Percentiles rank a stretch among this genome's conserved stretches.
phyloP scores from a whole-genome alignment of 371 early-diverging fungal genomes.

The Syncephalastrum racemosum region DNA sequence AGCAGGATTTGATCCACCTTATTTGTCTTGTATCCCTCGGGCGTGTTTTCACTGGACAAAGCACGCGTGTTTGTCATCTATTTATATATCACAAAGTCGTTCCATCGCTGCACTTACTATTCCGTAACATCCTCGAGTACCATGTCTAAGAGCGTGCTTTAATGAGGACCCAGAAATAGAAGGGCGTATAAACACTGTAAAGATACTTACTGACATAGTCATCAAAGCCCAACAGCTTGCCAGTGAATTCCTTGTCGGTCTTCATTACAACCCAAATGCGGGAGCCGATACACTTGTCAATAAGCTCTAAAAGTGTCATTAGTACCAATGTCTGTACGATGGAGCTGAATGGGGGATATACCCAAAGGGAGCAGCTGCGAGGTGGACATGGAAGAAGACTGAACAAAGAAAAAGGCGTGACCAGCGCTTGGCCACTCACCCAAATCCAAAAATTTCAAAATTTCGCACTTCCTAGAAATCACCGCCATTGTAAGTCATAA shows the following conservation, averaged over 20 bases:
- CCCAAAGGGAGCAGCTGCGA: conserved; percentile 53
- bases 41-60: conserved; percentile 67
- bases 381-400: conserved; percentile 21
- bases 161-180: neutral
- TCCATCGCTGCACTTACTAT: conserved; percentile 33
- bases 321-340: neutral
- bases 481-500: too few species aligned
- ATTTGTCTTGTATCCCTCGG: conserved; percentile 73
- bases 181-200: neutral
- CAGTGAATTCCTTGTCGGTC: conserved; percentile 92
- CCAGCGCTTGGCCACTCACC: too few species aligned
- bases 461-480: too few species aligned
- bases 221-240: conserved; percentile 95
- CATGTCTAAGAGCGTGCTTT: conserved; percentile 69
- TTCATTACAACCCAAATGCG: conserved; percentile 97
- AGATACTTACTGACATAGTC: conserved; percentile 89
- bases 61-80: neutral
- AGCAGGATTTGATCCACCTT: conserved; percentile 88
- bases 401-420: too few species aligned
- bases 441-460: too few species aligned
- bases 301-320: conserved; percentile 69
- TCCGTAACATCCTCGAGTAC: conserved; percentile 94
- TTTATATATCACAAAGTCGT: too few species aligned
- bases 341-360: conserved; percentile 5
- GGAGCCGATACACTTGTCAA: conserved; percentile 97